A percentile compares a stretch with the other conserved stretches of the same genome.
Evolutionary conservation across 2,329 filamentous ascomycete genomes (phyloP).

Genomic region (Hypoxylon sp.): DNA sequence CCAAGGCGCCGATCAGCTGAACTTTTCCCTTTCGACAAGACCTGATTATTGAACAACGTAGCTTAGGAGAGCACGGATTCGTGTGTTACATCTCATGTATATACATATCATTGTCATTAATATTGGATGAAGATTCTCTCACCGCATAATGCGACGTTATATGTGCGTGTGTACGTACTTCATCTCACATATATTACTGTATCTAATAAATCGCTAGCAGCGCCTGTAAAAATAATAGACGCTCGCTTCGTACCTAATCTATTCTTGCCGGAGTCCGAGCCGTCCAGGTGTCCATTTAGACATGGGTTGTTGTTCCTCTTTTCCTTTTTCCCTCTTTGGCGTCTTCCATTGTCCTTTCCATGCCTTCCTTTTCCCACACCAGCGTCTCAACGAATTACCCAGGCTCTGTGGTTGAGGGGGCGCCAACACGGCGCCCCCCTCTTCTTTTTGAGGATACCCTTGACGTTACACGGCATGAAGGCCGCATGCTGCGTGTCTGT

Average conservation of each 20-base stretch:
- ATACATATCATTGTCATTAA: conserved; percentile 24
- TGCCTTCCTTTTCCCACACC: conserved; percentile 18
- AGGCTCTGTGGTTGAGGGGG: conserved; percentile 20
- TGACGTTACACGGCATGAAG: conserved; percentile 48
- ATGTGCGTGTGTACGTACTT: conserved; percentile 27
- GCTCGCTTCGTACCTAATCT: conserved; percentile 27
- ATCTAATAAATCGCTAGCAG: conserved; percentile 39
- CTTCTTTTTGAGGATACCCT: conserved; percentile 40
- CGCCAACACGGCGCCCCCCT: conserved; percentile 31
- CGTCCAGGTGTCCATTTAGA: conserved; percentile 32
- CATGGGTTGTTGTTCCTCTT: conserved; percentile 27
- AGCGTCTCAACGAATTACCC: conserved; percentile 19
- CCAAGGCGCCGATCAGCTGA: conserved; percentile 28
- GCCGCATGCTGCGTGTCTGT: conserved; percentile 46
- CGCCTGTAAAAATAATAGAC: conserved; percentile 40
- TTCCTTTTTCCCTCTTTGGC: conserved; percentile 24
- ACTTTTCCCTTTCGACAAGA: conserved; percentile 23
- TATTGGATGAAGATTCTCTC: conserved; percentile 36
- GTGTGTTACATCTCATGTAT: conserved; percentile 31
- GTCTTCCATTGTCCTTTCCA: conserved; percentile 32
- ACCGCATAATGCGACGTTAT: conserved; percentile 37
- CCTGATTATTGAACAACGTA: conserved; percentile 17
- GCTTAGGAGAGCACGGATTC: conserved; percentile 18
- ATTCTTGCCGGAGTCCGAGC: conserved; percentile 32
- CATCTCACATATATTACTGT: conserved; percentile 24